Evolutionary conservation across 1,284 basidiomycete genomes (phyloP), one percentile per base, ranked within the genome.

Genomic region (Rhodotorula sp.): DNA sequence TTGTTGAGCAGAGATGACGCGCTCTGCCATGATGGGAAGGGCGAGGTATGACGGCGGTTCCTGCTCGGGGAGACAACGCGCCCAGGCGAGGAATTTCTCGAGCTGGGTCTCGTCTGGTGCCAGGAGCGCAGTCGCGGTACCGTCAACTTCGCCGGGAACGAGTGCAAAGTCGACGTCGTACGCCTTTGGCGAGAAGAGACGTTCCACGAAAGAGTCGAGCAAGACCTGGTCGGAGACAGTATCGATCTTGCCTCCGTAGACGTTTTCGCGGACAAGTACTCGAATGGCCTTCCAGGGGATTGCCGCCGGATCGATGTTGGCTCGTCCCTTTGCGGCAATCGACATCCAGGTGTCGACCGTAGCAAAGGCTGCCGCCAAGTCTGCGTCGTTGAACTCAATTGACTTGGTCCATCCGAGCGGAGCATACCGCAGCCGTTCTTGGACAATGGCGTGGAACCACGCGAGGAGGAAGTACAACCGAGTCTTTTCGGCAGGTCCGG

Each of bases 341-440:
- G 84, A 86, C 65, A 96, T 84, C 93, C 94, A 97, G 2, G 87
- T 84, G 78, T 96, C 93, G 79, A 97, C 95, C 18, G 91, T 95
- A 60, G 86, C 86, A 80, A 93, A 89, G 0, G 94, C 93, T 18
- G 94, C 90, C n/a, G 89, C 87, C 86, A 95, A 90, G 79, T 98
- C 95, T 7, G 95, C 95, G 80, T 97, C 93, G 81, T 97, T 97
- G 86, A 97, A 97, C 80, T 97, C 95, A 82, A 97, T 97, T 1
- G 86, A 85, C 82, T 96, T 93, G 79, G 90, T 93, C 93, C 94
- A 98, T 1, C 95, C 94, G 33, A 98, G 84, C 8, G 95, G 95
- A 15, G 90, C 90, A 79, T 96, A 97, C 55, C 95, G 91, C 33
- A 97, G 84, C 75, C 95, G 91, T 81, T 97, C 95, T 82, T 96